Evolutionary conservation across 768 basidiomycete genomes (phyloP).

Genomic region (Lactifluus rugatus): DNA sequence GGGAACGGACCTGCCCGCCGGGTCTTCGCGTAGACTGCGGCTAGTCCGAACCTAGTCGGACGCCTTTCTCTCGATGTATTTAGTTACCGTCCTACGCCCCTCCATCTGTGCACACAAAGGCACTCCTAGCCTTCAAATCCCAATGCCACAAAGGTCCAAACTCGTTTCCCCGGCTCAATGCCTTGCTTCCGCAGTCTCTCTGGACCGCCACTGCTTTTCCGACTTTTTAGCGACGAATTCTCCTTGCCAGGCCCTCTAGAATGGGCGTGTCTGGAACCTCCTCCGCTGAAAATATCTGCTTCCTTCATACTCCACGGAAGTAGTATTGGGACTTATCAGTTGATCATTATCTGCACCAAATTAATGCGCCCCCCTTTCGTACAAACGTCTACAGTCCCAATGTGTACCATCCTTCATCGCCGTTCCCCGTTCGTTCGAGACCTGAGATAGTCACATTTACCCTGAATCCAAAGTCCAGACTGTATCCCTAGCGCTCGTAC

Average conservation of each 20-base stretch:
- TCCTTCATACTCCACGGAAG: background rate
- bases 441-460: background rate
- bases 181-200: background rate
- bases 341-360: conserved; percentile 7
- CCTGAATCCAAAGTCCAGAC: conserved; percentile 7
- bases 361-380: background rate
- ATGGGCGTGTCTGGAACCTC: background rate
- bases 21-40: background rate
- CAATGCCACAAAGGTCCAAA: conserved; percentile 3
- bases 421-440: conserved; percentile 8
- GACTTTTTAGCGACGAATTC: conserved; percentile 9
- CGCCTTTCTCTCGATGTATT: background rate
- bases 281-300: background rate
- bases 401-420: conserved; percentile 8
- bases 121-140: background rate
- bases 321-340: background rate
- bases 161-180: background rate
- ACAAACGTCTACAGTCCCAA: background rate
- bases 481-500: conserved; percentile 5
- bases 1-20: conserved; percentile 1
- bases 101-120: background rate
- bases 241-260: background rate
- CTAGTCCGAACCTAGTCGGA: background rate
- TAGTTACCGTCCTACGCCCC: conserved; percentile 4
- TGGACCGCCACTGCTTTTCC: background rate